These are phyloP conservation scores for Corylus avellana DNA, from an alignment of 306 rosid genomes.

Conservation along the genomic window DNA sequence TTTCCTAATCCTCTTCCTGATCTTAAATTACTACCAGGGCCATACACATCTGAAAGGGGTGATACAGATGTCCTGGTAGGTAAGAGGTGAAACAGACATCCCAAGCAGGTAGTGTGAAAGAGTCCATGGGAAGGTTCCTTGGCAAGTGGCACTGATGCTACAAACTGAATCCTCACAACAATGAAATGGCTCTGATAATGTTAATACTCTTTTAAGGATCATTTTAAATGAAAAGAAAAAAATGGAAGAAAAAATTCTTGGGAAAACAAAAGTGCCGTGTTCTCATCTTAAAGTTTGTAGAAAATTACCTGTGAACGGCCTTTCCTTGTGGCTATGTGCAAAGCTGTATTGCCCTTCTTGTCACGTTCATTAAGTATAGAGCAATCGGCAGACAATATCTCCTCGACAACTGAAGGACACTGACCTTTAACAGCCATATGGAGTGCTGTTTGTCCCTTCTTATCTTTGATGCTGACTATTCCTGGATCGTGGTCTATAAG, in stretches of 20 bases:
- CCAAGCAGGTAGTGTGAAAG: slow-evolving; percentile 4
- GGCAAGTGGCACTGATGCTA: background rate
- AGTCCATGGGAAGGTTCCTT: background rate
- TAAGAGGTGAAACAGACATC: background rate
- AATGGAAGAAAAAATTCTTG: background rate
- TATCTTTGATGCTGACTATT: slow-evolving; percentile 79
- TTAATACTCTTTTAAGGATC: background rate
- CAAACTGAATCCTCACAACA: slow-evolving; percentile 1
- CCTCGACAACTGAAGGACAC: slow-evolving; percentile 65
- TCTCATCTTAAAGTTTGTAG: background rate
- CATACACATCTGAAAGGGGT: background rate
- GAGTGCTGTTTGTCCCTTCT: slow-evolving; percentile 91
- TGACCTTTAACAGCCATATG: slow-evolving; percentile 98
- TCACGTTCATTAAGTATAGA: slow-evolving; percentile 79
- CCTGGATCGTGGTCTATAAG: slow-evolving; percentile 68
- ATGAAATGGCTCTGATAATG: slow-evolving; percentile 13
- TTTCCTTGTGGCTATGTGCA: slow-evolving; percentile 94
- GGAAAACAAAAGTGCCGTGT: background rate
- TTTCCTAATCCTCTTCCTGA: slow-evolving; percentile 6
- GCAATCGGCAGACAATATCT: slow-evolving; percentile 56
- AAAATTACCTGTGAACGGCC: slow-evolving; percentile 76
- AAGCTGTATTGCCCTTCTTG: slow-evolving; percentile 87
- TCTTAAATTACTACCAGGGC: background rate
- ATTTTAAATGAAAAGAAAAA: background rate
- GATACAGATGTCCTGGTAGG: background rate